A percentile compares a stretch with the other conserved stretches of the same genome.
Conservation (phyloP, 2,329 filamentous ascomycete species). For the Trichoderma breve region DNA sequence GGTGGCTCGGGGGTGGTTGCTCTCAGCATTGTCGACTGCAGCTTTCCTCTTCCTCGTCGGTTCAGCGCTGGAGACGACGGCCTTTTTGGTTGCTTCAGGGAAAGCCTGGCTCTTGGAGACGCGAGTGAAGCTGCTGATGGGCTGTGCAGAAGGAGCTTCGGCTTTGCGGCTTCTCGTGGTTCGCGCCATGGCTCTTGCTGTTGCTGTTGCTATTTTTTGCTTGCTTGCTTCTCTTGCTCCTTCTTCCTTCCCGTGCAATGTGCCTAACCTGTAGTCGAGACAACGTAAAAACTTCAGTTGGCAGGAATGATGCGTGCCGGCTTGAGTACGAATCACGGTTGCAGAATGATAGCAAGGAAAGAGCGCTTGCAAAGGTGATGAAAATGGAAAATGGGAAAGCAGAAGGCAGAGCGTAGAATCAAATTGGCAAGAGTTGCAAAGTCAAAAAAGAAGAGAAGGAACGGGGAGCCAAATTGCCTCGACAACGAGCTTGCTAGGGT, state of each 20-base stretch:
- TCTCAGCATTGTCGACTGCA: constrained; percentile 27
- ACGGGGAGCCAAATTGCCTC: constrained; percentile 15
- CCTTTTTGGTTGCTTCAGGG: constrained; percentile 37
- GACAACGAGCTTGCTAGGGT: constrained; percentile 15
- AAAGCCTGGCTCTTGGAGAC: constrained; percentile 43
- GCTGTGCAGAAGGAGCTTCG: constrained; percentile 23
- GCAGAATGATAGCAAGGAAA: background rate
- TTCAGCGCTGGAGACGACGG: constrained; percentile 27
- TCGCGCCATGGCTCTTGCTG: constrained; percentile 20
- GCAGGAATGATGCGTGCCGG: background rate
- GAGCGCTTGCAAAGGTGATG: background rate
- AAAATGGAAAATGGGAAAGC: background rate
- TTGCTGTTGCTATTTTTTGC: background rate
- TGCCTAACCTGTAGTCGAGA: constrained; percentile 9
- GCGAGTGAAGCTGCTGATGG: constrained; percentile 47
- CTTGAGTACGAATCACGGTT: background rate
- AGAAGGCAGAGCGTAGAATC: background rate
- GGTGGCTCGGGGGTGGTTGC: constrained; percentile 26
- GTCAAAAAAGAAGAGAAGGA: background rate
- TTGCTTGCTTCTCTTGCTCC: background rate
- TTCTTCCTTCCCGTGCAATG: constrained; percentile 1
- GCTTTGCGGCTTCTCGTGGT: constrained; percentile 23
- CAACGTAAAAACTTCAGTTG: background rate
- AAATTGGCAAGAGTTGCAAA: background rate
- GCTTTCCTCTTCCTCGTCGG: constrained; percentile 41